Percentiles rank a stretch among this genome's conserved stretches.
Evolutionary conservation across 306 rosid genomes (phyloP).

Genomic region (Biancaea sappan): DNA sequence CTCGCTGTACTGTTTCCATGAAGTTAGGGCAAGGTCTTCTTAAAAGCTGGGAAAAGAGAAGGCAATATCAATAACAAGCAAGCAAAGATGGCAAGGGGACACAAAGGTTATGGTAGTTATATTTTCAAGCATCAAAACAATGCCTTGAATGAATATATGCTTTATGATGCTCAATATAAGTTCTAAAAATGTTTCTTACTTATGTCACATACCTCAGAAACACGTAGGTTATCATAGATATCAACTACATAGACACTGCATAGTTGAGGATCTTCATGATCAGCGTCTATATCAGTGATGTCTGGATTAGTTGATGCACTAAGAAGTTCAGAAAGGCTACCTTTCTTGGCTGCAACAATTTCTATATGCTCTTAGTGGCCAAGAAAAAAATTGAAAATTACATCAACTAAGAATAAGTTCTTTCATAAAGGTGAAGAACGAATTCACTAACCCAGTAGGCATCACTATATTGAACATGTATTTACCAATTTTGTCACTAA

Average conservation of each 20-base stretch:
- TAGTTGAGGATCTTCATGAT: constrained; percentile 61
- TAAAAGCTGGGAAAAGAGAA: constrained; percentile 56
- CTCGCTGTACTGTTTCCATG: constrained; percentile 74
- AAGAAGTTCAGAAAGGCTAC: constrained; percentile 32
- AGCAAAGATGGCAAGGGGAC: constrained; percentile 27
- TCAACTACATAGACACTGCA: constrained; percentile 78
- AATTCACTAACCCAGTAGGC: constrained; percentile 22
- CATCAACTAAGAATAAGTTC: constrained; percentile 2
- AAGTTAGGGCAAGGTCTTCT: constrained; percentile 68
- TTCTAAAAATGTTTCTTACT: constrained; percentile 12
- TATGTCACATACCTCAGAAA: constrained; percentile 69
- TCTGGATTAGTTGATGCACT: constrained; percentile 42
- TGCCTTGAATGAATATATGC: neutral
- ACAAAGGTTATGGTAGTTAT: constrained; percentile 18
- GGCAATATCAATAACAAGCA: constrained; percentile 3
- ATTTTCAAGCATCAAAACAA: neutral
- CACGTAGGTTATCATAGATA: constrained; percentile 66
- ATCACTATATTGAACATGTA: neutral
- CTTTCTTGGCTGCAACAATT: constrained; percentile 46
- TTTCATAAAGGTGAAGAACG: constrained; percentile 7
- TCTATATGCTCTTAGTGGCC: constrained; percentile 15
- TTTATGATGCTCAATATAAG: neutral
- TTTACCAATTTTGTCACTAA: neutral
- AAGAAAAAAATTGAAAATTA: neutral
- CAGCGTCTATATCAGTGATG: constrained; percentile 64